Evolutionary conservation across 23 red algal genomes (phyloP), one percentile per base, ranked within the genome.

Genomic region (Gracilaria gracilis): DNA sequence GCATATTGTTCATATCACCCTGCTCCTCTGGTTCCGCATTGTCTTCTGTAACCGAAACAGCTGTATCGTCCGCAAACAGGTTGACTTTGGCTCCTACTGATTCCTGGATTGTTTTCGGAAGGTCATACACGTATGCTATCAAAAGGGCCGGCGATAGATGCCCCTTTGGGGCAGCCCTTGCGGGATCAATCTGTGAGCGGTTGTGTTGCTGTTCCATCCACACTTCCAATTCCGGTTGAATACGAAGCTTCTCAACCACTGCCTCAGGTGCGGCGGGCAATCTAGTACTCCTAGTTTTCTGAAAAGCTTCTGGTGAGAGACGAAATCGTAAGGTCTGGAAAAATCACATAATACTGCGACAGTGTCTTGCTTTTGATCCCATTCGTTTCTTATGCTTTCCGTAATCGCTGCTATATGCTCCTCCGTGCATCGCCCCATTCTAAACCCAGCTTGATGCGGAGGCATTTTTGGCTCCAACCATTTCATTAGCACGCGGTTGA

Each of bases 101-200:
- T 5, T 15, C 1, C 44, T 73, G 67, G 3, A 73, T n/a, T 8
- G 9, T 8, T 40, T 40, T 35, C 35, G 34, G 33, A 3, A 23
- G 35, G 24, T 73, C 67, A 42, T 42, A 23, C 14, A 73, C 35
- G 67, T 73, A 73, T 2, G 67, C 67, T 3, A 73, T 73, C 67
- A 6, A 73, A 0, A 73, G 35, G 4, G 36, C 67, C 1, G 33
- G 38, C 0, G 67, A 73, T 5, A 73, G 67, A 35, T 73, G 1
- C 67, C 67, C 3, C 67, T 35, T 73, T 73, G 4, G 9, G 33
- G 67, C 4, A 73, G 67, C 4, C 67, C 67, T 40, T 73, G 35
- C 9, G 67, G 20, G 23, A 73, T n/a, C 13, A 73, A 1, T 42
- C 35, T 40, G 35, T 73, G 5, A n/a, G 67, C 35, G 8, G 35